phyloP scores from a whole-genome alignment of 1,284 basidiomycete species.

The Irpex lacteus region DNA sequence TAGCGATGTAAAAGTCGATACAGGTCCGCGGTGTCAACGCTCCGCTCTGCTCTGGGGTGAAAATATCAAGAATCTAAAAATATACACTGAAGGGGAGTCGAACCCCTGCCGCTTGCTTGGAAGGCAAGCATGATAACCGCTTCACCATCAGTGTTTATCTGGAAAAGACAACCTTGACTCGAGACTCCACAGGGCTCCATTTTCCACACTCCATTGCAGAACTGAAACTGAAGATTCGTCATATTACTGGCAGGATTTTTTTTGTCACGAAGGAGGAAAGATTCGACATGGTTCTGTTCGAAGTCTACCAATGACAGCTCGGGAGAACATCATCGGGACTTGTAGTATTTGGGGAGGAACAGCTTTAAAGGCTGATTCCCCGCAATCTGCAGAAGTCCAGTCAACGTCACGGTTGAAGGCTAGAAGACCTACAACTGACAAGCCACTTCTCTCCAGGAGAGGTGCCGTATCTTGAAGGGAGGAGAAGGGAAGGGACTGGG shows the following conservation, averaged over 20 bases:
- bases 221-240: no score
- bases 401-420: neutral
- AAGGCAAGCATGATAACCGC: conserved; percentile 84
- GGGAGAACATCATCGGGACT: no score
- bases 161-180: neutral
- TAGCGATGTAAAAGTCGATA: no score
- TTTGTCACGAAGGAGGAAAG: no score
- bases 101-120: conserved; percentile 54
- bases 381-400: neutral
- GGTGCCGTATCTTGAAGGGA: neutral
- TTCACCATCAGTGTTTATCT: conserved; percentile 62
- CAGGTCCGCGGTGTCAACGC: no score
- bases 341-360: neutral
- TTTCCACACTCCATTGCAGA: no score
- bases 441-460: neutral
- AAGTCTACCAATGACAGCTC: no score
- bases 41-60: no score
- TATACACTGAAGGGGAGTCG: conserved; percentile 21
- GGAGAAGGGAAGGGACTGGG: neutral
- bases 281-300: no score
- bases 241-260: no score
- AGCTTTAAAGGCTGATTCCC: conserved; percentile 1
- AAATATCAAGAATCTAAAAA: neutral
- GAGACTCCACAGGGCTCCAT: no score
- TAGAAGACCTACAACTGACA: neutral